Percentiles rank a stretch among this genome's conserved stretches.
Conservation (phyloP, 441 rosid genomes). For the Pelargonium myrrhifolium region DNA sequence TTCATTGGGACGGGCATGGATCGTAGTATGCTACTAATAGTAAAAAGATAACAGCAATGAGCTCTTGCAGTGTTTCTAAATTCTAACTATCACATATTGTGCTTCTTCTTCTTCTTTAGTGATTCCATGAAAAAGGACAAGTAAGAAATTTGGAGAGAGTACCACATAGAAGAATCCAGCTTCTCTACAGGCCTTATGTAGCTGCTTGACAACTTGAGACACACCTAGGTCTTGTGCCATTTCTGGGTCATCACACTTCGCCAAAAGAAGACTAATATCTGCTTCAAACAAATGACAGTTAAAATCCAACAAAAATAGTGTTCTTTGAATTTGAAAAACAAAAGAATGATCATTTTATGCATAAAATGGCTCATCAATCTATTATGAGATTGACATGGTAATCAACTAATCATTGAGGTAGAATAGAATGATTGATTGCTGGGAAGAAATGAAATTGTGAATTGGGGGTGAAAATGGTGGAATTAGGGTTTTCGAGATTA, state of each 20-base stretch:
- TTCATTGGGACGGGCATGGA: too few relatives aligned
- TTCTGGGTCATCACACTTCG: constrained; percentile 51
- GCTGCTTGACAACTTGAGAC: constrained; percentile 40
- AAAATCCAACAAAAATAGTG: too few relatives aligned
- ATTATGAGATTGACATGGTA: neutral
- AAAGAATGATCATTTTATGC: neutral
- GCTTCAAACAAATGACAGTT: constrained; percentile 8
- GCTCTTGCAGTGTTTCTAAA: too few relatives aligned
- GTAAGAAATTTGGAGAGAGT: constrained; percentile 9
- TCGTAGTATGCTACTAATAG: too few relatives aligned
- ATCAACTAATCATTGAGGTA: neutral
- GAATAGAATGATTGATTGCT: neutral
- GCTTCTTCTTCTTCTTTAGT: too few relatives aligned
- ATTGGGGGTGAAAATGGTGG: neutral
- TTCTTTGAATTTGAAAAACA: too few relatives aligned
- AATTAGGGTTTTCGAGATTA: constrained; percentile 16
- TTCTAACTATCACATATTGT: too few relatives aligned
- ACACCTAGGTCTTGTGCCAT: constrained; percentile 54
- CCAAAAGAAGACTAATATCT: constrained; percentile 59
- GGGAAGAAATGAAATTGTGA: neutral
- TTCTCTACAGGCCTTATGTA: constrained; percentile 68
- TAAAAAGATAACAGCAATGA: too few relatives aligned
- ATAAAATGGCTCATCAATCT: neutral
- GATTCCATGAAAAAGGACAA: neutral
- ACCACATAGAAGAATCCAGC: constrained; percentile 96